A percentile compares a stretch with the other conserved stretches of the same genome.
Evolutionary conservation across 176 grass and related monocot genomes (phyloP).

Genomic region (Chloris gayana): DNA sequence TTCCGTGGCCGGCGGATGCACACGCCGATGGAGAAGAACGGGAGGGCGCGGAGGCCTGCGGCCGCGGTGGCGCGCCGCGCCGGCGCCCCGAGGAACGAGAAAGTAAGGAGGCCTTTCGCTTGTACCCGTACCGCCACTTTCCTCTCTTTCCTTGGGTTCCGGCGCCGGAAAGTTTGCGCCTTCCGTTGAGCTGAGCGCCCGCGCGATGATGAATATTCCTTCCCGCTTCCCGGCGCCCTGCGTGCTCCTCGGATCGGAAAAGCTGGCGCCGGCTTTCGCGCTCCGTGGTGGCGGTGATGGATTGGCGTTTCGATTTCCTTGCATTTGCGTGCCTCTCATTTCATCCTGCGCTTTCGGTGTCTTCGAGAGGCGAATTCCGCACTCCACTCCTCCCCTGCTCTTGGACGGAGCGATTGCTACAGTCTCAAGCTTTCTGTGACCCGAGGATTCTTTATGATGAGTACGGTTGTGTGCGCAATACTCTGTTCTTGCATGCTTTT

Average conservation of each 20-base stretch:
- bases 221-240: background rate
- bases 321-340: background rate
- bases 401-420: background rate
- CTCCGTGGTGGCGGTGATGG: conserved; percentile 17
- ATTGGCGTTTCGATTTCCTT: conserved; percentile 20
- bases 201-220: conserved; percentile 39
- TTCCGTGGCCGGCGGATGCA: conserved; percentile 20
- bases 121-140: background rate
- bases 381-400: background rate
- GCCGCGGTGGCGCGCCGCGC: conserved; percentile 19
- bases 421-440: conserved; percentile 3
- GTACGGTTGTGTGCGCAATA: background rate
- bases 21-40: conserved; percentile 34
- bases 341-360: conserved; percentile 32
- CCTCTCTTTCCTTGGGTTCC: conserved; percentile 31
- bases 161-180: conserved; percentile 43
- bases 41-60: conserved; percentile 41
- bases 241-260: conserved; percentile 37
- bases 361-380: conserved; percentile 9
- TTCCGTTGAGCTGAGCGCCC: conserved; percentile 55
- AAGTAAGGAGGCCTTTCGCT: conserved; percentile 52
- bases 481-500: conserved; percentile 31
- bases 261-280: conserved; percentile 35
- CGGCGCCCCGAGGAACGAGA: conserved; percentile 56
- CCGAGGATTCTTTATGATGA: conserved; percentile 4